These are phyloP conservation scores for Rhizopogon vulgaris DNA, from an alignment of 768 basidiomycete genomes.

Conservation along the genomic window DNA sequence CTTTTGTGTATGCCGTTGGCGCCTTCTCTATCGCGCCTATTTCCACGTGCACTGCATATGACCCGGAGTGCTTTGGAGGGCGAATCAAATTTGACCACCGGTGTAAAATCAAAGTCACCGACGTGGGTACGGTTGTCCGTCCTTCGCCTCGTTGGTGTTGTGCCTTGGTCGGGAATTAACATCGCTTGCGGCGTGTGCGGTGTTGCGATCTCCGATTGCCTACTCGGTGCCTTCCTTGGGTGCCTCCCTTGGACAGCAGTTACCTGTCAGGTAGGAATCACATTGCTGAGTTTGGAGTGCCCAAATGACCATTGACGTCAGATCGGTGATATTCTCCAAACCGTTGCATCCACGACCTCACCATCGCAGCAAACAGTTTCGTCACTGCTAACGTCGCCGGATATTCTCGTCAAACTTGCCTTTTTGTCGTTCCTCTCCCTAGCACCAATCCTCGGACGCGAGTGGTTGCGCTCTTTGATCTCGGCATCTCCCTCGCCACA, in stretches of 20 bases:
- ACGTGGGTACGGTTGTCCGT: conserved; percentile 85
- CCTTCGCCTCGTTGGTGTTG: conserved; percentile 85
- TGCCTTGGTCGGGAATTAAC: conserved; percentile 97
- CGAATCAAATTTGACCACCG: conserved; percentile 40
- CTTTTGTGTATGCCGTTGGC: conserved; percentile 78
- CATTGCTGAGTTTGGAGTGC: conserved; percentile 7
- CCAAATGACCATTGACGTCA: conserved; percentile 24
- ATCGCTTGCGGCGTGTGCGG: conserved; percentile 92
- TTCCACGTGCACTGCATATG: conserved; percentile 80
- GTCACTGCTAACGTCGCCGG: conserved; percentile 76
- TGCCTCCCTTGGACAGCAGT: conserved; percentile 87
- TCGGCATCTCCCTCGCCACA: conserved; percentile 20
- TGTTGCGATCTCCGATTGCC: conserved; percentile 68
- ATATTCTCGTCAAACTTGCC: conserved; percentile 77
- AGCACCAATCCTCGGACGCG: conserved; percentile 78
- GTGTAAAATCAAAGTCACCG: conserved; percentile 30
- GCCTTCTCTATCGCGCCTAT: conserved; percentile 72
- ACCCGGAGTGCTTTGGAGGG: conserved; percentile 79
- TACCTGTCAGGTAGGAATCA: conserved; percentile 69
- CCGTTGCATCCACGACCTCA: conserved; percentile 66
- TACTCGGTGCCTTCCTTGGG: conserved; percentile 79
- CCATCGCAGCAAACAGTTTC: conserved; percentile 75
- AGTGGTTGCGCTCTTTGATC: conserved; percentile 56
- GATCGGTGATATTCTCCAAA: conserved; percentile 86
- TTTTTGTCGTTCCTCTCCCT: conserved; percentile 80